phyloP scores from a whole-genome alignment of 768 basidiomycete genomes.

The Amanita jacksonii region DNA sequence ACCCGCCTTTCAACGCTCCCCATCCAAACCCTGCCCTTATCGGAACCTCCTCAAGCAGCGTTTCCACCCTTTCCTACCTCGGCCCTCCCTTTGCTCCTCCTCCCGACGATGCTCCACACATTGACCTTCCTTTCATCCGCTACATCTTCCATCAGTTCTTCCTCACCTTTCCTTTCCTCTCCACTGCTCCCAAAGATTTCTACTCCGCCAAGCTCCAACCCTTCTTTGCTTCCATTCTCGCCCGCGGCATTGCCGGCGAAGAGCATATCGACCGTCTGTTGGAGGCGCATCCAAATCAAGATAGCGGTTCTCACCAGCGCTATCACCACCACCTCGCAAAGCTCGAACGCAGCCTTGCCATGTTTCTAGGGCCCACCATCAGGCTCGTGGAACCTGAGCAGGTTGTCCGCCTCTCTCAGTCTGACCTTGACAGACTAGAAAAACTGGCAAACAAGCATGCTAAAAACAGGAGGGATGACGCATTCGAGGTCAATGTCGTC shows the following conservation, averaged over 20 bases:
- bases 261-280: conserved; percentile 19
- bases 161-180: conserved; percentile 92
- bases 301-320: conserved; percentile 24
- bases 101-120: conserved; percentile 41
- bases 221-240: conserved; percentile 74
- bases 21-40: conserved; percentile 2
- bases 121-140: conserved; percentile 81
- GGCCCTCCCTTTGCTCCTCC: conserved; percentile 80
- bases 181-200: conserved; percentile 81
- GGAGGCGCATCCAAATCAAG: conserved; percentile 7
- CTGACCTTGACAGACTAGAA: conserved; percentile 76
- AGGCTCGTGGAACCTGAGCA: conserved; percentile 82
- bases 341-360: conserved; percentile 73
- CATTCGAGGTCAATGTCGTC: conserved; percentile 88
- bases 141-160: conserved; percentile 91
- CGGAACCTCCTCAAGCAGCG: conserved; percentile 24
- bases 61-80: conserved; percentile 74
- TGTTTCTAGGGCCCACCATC: conserved; percentile 75
- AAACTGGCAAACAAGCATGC: conserved; percentile 54
- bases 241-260: conserved; percentile 68
- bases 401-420: conserved; percentile 81
- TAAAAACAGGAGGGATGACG: conserved; percentile 39
- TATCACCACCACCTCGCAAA: conserved; percentile 53
- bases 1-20: conserved; percentile 19
- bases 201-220: conserved; percentile 94